Evolutionary conservation across 2,329 filamentous ascomycete genomes (phyloP).

Genomic region (Nemania abortiva): DNA sequence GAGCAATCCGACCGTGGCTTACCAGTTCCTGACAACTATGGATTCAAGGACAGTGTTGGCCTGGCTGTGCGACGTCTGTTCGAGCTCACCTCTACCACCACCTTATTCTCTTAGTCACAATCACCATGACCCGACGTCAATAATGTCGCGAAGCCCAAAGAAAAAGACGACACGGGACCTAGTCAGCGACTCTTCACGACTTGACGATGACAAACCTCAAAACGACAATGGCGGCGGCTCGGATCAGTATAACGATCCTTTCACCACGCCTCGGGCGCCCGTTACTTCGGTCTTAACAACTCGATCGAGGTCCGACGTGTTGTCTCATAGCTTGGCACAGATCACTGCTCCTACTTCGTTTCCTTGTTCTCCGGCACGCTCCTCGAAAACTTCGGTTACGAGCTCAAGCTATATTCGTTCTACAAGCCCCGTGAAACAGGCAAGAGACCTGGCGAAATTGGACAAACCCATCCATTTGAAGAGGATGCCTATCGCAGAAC

Average conservation of each 20-base stretch:
- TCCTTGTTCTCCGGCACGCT: conserved; percentile 11
- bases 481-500: not conserved
- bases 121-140: not conserved
- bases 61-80: conserved; percentile 16
- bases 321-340: conserved; percentile 6
- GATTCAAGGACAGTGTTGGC: conserved; percentile 12
- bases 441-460: conserved; percentile 6
- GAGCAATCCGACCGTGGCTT: not conserved
- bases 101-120: conserved; percentile 4
- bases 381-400: conserved; percentile 3
- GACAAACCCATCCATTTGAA: conserved; percentile 12
- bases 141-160: conserved; percentile 8
- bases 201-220: conserved; percentile 13
- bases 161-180: conserved; percentile 4
- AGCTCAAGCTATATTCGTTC: conserved; percentile 7
- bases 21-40: no score
- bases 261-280: conserved; percentile 5
- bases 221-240: conserved; percentile 2
- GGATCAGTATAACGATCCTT: conserved; percentile 2
- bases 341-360: conserved; percentile 1
- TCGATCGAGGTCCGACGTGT: conserved; percentile 12
- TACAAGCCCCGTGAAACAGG: conserved; percentile 13
- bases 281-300: conserved; percentile 8
- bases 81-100: conserved; percentile 15
- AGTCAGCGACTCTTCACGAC: not conserved